Base-by-base conservation (phyloP, 306 rosid genomes). In the Hippophae gyantsensis region DNA sequence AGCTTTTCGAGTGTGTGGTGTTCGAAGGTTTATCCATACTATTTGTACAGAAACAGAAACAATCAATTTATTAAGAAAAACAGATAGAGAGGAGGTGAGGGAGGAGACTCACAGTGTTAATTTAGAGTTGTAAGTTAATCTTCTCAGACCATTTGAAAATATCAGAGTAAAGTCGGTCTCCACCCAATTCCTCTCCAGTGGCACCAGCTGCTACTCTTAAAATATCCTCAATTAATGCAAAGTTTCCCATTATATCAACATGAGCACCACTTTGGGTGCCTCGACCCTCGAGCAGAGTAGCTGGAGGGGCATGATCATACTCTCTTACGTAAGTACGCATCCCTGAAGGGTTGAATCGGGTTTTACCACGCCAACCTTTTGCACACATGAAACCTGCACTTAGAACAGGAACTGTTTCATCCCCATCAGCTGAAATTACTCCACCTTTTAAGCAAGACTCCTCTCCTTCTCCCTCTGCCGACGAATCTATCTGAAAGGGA, bases 341-440 rank as follows among this genome's bases (percentile, higher is more conserved):
- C 60, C 95, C 90, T 11, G 90, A 71, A 58, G 95, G 95, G 76
- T 86, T 86, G 71, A 86, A 86, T 42, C 88, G 79, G 59, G 90
- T 86, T 69, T 58, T 79, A 49, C 95, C 95, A 45, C 95, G 85
- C 95, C 95, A 86, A 68, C 62, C 86, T 73, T 86, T 86, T 23
- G 90, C 90, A 65, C 90, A 81, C 88, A 86, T 86, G 75, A 81
- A 86, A 67, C 95, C 95, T 13, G 95, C 69, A 75, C 95, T 86
- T 59, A 86, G 70, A 57, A 84, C 82, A n/a, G 95, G 95, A 60
- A 86, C 88, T 42, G 95, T 86, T 73, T 86, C 95, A 75, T 86
- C 95, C 13, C 95, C 95, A 50, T 86, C 79, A 43, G 61, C 66
- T 11, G 82, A 72, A 59, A 70, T 79, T 59, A 86, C 90, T 46